A percentile compares a stretch with the other conserved stretches of the same genome.
These are phyloP conservation scores for Phyllosticta ampelicida DNA, from an alignment of 2,329 filamentous ascomycete genomes.

Conservation along the genomic window DNA sequence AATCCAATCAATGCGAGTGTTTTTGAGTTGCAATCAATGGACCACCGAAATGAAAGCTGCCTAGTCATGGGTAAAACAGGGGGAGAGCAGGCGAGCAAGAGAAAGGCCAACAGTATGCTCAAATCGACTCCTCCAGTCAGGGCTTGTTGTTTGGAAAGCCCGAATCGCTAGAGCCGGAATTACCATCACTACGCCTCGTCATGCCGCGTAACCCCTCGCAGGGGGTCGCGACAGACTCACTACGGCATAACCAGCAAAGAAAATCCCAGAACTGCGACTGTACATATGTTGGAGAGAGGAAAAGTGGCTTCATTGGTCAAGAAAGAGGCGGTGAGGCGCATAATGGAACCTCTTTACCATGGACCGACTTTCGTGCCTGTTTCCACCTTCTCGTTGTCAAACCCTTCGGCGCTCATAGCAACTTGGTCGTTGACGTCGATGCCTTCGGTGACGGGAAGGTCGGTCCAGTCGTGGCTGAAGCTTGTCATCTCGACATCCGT, in stretches of 20 bases:
- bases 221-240: too few relatives aligned
- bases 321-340: background rate
- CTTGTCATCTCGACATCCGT: constrained; percentile 5
- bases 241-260: background rate
- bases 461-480: background rate
- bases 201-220: too few relatives aligned
- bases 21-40: background rate
- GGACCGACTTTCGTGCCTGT: background rate
- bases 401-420: background rate
- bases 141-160: too few relatives aligned
- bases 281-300: background rate
- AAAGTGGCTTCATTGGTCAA: background rate
- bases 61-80: background rate
- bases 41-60: background rate
- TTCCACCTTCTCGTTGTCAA: background rate
- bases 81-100: background rate
- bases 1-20: background rate
- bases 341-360: background rate
- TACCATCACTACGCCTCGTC: too few relatives aligned
- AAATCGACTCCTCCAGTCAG: background rate
- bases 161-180: too few relatives aligned
- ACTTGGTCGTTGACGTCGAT: background rate
- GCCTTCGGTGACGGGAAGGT: background rate
- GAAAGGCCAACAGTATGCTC: background rate
- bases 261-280: background rate